A percentile compares a stretch with the other conserved stretches of the same genome.
phyloP scores from a whole-genome alignment of 371 early-diverging fungal species.

The Mucor indicus region DNA sequence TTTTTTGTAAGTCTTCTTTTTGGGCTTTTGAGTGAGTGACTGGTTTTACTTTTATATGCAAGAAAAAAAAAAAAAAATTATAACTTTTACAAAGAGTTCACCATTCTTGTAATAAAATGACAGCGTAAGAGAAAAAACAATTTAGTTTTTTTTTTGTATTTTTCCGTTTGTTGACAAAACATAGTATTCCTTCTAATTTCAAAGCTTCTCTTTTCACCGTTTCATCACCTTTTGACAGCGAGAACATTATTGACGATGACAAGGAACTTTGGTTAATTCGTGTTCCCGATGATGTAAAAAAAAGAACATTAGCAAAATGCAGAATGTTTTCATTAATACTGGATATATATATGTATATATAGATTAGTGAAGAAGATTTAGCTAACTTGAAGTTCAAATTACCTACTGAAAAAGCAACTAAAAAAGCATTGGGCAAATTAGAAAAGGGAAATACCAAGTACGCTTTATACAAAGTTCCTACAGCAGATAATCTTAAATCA shows the following conservation, averaged over 20 bases:
- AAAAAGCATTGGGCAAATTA: slow-evolving; percentile 27
- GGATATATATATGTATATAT: slow-evolving; percentile 1
- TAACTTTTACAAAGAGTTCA: too few species aligned
- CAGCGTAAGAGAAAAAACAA: too few species aligned
- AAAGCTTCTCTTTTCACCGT: slow-evolving; percentile 15
- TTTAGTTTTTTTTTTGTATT: too few species aligned
- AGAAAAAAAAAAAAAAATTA: too few species aligned
- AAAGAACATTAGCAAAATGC: background rate
- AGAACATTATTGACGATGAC: slow-evolving; percentile 31
- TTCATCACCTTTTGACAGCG: slow-evolving; percentile 22
- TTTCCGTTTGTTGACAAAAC: too few species aligned
- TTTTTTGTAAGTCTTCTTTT: too few species aligned
- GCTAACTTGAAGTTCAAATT: slow-evolving; percentile 23
- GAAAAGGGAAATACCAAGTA: slow-evolving; percentile 24
- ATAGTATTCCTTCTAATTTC: too few species aligned
- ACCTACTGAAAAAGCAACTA: slow-evolving; percentile 8
- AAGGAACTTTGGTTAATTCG: slow-evolving; percentile 50
- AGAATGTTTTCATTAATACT: background rate
- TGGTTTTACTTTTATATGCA: too few species aligned
- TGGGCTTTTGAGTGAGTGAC: too few species aligned
- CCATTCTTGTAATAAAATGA: too few species aligned
- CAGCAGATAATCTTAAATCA: slow-evolving; percentile 4
- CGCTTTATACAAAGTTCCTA: slow-evolving; percentile 35
- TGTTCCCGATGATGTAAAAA: slow-evolving; percentile 41
- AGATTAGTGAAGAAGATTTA: slow-evolving; percentile 34